phyloP scores from a whole-genome alignment of 805 yeast genomes.

The Blastobotrys terrestris region DNA sequence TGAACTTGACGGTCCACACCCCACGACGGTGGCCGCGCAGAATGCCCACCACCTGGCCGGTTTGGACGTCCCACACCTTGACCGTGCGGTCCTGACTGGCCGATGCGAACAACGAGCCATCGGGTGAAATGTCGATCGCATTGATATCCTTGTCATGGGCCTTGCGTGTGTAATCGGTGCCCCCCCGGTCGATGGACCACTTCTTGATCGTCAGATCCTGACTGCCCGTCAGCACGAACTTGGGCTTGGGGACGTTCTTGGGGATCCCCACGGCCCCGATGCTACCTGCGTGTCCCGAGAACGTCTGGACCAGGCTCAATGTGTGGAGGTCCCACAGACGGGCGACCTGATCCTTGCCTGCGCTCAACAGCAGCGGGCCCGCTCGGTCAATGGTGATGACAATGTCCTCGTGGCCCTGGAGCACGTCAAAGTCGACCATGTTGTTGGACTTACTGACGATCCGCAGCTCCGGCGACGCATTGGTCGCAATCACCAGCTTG shows the following conservation, averaged over 20 bases:
- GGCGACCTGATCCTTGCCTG: conserved; percentile 82
- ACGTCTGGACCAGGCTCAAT: conserved; percentile 32
- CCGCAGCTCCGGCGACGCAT: conserved; percentile 75
- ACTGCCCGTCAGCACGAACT: conserved; percentile 73
- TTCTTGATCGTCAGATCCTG: conserved; percentile 79
- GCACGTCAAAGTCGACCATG: conserved; percentile 55
- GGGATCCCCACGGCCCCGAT: conserved; percentile 80
- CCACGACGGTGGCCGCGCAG: conserved; percentile 91
- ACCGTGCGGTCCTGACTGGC: conserved; percentile 92
- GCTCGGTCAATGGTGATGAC: conserved; percentile 75
- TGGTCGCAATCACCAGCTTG: conserved; percentile 78
- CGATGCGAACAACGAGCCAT: conserved; percentile 81
- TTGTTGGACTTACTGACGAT: conserved; percentile 48
- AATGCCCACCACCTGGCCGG: conserved; percentile 84
- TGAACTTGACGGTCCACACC: conserved; percentile 84
- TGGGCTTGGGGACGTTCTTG: conserved; percentile 49
- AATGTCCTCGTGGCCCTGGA: conserved; percentile 81
- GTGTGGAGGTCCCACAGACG: conserved; percentile 64
- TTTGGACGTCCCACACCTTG: conserved; percentile 77
- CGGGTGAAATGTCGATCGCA: conserved; percentile 82
- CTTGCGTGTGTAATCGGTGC: conserved; percentile 80
- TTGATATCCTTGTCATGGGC: conserved; percentile 98
- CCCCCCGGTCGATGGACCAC: conserved; percentile 52
- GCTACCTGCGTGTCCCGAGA: conserved; percentile 82
- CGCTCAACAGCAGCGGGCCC: conserved; percentile 87